phyloP scores from a whole-genome alignment of 1,284 basidiomycete genomes.

The Coniophora puteana region DNA sequence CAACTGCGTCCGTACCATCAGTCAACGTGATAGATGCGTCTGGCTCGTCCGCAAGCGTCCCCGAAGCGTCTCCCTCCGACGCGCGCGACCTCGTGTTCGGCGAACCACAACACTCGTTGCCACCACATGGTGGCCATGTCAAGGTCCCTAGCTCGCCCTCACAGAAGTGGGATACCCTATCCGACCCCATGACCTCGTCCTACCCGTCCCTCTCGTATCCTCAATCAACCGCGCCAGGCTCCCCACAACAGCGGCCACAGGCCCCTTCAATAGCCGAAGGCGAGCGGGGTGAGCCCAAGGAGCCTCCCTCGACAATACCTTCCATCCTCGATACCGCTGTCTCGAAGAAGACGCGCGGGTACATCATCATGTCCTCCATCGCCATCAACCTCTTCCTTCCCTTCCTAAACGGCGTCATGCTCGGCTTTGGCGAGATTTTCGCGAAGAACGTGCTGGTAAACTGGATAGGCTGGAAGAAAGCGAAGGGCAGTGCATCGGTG shows the following conservation, averaged over 20 bases:
- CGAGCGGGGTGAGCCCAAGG: slow-evolving; percentile 22
- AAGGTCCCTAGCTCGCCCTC: slow-evolving; percentile 32
- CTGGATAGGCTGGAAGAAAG: slow-evolving; percentile 54
- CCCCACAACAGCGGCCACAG: not conserved
- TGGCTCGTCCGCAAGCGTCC: no score
- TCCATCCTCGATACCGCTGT: slow-evolving; percentile 74
- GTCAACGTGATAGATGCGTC: no score
- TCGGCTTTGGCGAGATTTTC: slow-evolving; percentile 97
- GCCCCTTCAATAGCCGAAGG: no score
- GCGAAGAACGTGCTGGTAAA: slow-evolving; percentile 81
- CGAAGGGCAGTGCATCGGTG: no score
- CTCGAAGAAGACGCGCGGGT: slow-evolving; percentile 59
- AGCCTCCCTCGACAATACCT: slow-evolving; percentile 63
- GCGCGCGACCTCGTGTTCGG: slow-evolving; percentile 41
- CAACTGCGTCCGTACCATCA: slow-evolving; percentile 19
- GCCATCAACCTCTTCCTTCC: slow-evolving; percentile 92
- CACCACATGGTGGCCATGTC: not conserved
- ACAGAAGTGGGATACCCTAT: slow-evolving; percentile 71
- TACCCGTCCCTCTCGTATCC: slow-evolving; percentile 75
- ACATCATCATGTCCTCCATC: slow-evolving; percentile 77
- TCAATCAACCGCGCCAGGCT: slow-evolving; percentile 35
- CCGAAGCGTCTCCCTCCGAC: slow-evolving; percentile 41
- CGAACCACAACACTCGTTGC: slow-evolving; percentile 32
- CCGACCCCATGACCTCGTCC: slow-evolving; percentile 62
- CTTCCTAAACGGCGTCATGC: slow-evolving; percentile 97